phyloP scores from a whole-genome alignment of 257 asterid species.

The Nicotiana tomentosiformis region DNA sequence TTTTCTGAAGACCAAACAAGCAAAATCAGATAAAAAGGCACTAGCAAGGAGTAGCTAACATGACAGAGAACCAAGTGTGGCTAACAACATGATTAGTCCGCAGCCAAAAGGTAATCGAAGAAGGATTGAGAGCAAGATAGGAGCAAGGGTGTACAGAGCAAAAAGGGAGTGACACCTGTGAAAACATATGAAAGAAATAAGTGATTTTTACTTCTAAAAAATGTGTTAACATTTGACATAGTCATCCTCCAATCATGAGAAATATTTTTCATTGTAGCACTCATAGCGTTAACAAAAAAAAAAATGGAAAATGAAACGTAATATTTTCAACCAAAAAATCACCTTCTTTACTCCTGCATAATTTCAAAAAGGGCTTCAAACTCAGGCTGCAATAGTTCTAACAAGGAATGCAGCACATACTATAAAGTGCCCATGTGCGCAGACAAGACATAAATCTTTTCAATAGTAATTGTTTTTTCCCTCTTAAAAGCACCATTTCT shows the following conservation, averaged over 20 bases:
- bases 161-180: neutral
- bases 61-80: neutral
- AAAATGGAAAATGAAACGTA: too few species aligned
- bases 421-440: neutral
- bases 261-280: neutral
- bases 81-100: neutral
- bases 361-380: neutral
- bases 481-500: neutral
- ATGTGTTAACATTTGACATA: neutral
- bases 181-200: neutral
- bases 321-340: too few species aligned
- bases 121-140: constrained; percentile 1
- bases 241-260: constrained; percentile 10
- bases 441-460: neutral
- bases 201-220: neutral
- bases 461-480: neutral
- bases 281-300: neutral
- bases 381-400: neutral
- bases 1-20: neutral
- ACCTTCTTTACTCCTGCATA: neutral
- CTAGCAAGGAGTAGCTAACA: neutral
- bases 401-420: neutral
- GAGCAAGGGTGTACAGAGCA: neutral
- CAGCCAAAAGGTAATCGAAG: neutral
- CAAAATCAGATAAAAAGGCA: neutral